Percentiles rank a stretch among this genome's conserved stretches.
phyloP scores from a whole-genome alignment of 495 filamentous ascomycete genomes.

The Hypoxylon subgilvum region DNA sequence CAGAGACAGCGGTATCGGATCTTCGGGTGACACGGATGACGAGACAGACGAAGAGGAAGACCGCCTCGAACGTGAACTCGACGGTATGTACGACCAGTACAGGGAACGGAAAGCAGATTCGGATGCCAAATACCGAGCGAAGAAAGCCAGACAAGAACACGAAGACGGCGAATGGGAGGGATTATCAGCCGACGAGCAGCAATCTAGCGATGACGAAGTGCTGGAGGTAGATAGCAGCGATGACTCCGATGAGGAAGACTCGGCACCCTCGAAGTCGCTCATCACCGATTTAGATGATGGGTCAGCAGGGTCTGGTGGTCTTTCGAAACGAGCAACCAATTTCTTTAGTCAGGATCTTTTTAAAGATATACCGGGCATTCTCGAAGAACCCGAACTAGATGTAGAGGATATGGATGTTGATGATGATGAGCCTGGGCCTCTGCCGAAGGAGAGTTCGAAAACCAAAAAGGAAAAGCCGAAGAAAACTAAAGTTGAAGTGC shows the following conservation, averaged over 20 bases:
- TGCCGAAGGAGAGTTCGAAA: conserved; percentile 21
- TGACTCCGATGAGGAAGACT: conserved; percentile 57
- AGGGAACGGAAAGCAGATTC: conserved; percentile 75
- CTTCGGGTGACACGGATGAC: conserved; percentile 60
- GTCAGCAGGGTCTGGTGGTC: conserved; percentile 53
- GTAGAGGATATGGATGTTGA: conserved; percentile 60
- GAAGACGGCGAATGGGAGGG: conserved; percentile 91
- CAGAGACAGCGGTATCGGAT: conserved; percentile 63
- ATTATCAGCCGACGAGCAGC: conserved; percentile 72
- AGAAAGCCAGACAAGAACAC: conserved; percentile 81
- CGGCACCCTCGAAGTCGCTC: conserved; percentile 47
- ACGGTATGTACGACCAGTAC: conserved; percentile 84
- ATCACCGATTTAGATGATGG: conserved; percentile 59
- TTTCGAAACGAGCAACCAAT: conserved; percentile 80
- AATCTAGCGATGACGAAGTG: conserved; percentile 59
- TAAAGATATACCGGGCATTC: conserved; percentile 71
- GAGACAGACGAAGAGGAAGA: conserved; percentile 81
- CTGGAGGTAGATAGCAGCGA: conserved; percentile 63
- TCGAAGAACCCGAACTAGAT: conserved; percentile 52
- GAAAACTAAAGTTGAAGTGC: conserved; percentile 30
- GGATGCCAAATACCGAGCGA: conserved; percentile 86
- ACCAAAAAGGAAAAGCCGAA: conserved; percentile 37
- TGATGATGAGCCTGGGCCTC: conserved; percentile 33
- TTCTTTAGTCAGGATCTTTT: conserved; percentile 98
- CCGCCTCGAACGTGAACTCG: conserved; percentile 79